Evolutionary conservation across 345 rosid genomes (phyloP).

Genomic region (Atalantia buxifolia): DNA sequence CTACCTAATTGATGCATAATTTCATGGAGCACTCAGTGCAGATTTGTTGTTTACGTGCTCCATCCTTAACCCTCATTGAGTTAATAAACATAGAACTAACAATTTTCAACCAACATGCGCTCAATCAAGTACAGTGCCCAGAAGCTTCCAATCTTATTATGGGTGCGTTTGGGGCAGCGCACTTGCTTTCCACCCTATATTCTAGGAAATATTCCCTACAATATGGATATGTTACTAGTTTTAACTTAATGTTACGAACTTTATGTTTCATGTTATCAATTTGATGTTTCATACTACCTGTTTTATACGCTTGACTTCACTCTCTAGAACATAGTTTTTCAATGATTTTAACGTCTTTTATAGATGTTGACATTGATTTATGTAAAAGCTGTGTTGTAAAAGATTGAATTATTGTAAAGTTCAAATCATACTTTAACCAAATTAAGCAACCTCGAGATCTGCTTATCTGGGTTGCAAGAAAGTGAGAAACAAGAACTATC

Average conservation of each 20-base stretch:
- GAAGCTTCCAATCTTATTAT: too few species aligned
- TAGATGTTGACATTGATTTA: neutral
- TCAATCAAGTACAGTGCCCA: too few species aligned
- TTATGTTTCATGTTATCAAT: neutral
- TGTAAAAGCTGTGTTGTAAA: conserved; percentile 1
- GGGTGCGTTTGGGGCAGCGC: too few species aligned
- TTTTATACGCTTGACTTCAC: neutral
- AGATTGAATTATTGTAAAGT: neutral
- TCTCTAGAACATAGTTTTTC: neutral
- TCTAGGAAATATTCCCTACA: too few species aligned
- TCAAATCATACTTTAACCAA: neutral
- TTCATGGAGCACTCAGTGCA: too few species aligned
- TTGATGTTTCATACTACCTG: neutral
- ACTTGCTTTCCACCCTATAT: too few species aligned
- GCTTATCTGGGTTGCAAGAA: neutral
- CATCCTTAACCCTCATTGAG: too few species aligned
- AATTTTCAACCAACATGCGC: too few species aligned
- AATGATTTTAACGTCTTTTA: neutral
- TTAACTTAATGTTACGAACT: neutral
- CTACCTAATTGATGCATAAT: neutral
- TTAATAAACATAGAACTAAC: too few species aligned
- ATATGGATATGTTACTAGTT: too few species aligned
- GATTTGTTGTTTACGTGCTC: too few species aligned
- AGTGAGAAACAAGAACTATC: neutral
- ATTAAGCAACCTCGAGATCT: neutral